These are phyloP conservation scores for Coelastrella sp. DNA, from an alignment of 139 green algal species.

Conservation along the genomic window DNA sequence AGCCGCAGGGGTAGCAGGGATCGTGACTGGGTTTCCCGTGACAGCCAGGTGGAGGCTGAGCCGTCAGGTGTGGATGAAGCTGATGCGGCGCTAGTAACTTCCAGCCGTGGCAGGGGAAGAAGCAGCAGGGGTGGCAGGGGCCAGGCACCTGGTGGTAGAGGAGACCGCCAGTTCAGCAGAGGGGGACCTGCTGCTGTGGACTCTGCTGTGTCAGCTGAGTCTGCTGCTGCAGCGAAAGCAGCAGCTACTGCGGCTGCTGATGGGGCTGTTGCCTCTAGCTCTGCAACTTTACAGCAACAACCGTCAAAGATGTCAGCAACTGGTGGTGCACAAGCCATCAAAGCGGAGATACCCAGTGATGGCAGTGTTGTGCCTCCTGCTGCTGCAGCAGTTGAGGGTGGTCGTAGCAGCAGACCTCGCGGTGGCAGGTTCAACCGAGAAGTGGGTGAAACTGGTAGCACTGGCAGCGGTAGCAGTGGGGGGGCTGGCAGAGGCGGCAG, in stretches of 20 bases:
- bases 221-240: slow-evolving; percentile 12
- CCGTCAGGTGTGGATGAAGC: neutral
- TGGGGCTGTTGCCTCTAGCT: neutral
- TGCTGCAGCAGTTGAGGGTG: neutral
- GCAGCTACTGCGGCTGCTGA: neutral
- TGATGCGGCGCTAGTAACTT: neutral
- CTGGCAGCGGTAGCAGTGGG: slow-evolving; percentile 26
- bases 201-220: slow-evolving; percentile 9
- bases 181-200: neutral
- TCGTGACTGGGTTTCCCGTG: too few relatives aligned
- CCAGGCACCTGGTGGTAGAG: neutral
- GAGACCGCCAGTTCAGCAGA: neutral
- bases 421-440: slow-evolving; percentile 13
- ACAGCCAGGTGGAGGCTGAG: too few relatives aligned
- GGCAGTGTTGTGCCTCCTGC: neutral
- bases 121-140: neutral
- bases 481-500: neutral
- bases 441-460: slow-evolving; percentile 10
- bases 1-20: slow-evolving; percentile 9
- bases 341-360: neutral
- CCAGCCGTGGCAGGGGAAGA: neutral
- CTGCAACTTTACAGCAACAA: neutral
- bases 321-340: neutral
- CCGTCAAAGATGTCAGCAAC: neutral
- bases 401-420: neutral